phyloP scores from a whole-genome alignment of 1,139 yeast genomes.

The Casaregolazyma suthepensis region DNA sequence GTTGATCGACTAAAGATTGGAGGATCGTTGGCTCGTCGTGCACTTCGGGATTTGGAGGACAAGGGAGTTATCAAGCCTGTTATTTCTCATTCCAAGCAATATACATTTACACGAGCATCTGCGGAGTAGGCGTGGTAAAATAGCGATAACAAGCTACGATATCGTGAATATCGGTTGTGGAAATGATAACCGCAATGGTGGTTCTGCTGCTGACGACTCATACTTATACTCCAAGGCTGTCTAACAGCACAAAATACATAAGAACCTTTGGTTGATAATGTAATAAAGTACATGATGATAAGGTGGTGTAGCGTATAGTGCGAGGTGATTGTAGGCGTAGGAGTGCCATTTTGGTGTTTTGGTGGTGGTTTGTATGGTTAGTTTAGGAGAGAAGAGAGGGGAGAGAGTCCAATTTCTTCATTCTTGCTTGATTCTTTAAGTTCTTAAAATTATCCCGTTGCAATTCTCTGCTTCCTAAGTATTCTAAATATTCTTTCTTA shows the following conservation, averaged over 20 bases:
- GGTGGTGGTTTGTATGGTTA: background rate
- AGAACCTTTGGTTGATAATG: background rate
- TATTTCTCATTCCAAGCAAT: constrained; percentile 93
- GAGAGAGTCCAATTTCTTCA: too few relatives aligned
- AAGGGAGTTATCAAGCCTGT: constrained; percentile 95
- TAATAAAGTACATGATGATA: background rate
- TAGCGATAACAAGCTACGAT: too few relatives aligned
- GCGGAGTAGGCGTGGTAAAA: constrained; percentile 10
- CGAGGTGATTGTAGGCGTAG: background rate
- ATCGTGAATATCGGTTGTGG: background rate
- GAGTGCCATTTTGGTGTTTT: too few relatives aligned
- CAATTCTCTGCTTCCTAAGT: background rate
- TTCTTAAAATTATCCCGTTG: too few relatives aligned
- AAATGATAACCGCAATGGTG: background rate
- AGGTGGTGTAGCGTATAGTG: background rate
- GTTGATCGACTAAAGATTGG: constrained; percentile 99
- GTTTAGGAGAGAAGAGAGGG: too few relatives aligned
- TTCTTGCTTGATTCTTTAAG: too few relatives aligned
- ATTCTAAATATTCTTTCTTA: background rate
- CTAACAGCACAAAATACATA: background rate
- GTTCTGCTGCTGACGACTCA: too few relatives aligned
- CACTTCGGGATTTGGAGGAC: constrained; percentile 90
- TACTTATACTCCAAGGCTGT: background rate
- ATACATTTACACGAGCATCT: constrained; percentile 55
- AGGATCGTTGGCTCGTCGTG: constrained; percentile 98